A percentile compares a stretch with the other conserved stretches of the same genome.
Conservation (phyloP, 768 basidiomycete genomes). For the Termitomyces heimii region DNA sequence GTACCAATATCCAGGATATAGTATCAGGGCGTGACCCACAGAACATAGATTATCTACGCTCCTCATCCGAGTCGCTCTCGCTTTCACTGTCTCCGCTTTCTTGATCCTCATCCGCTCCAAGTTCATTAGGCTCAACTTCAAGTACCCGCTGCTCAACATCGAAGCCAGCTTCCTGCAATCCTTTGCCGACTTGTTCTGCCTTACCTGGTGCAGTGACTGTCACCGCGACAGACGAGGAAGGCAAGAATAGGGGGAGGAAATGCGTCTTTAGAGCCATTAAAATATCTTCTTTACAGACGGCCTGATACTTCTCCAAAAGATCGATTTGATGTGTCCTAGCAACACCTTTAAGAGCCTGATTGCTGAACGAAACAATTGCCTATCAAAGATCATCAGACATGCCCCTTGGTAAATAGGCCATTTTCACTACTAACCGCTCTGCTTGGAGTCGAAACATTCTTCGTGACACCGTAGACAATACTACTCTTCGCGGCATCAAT, state of each 20-base stretch:
- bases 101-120: constrained; percentile 27
- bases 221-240: constrained; percentile 70
- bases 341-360: constrained; percentile 88
- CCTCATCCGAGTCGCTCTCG: constrained; percentile 22
- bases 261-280: constrained; percentile 61
- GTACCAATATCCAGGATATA: background rate
- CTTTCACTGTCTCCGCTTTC: constrained; percentile 28
- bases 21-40: background rate
- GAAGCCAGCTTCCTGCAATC: constrained; percentile 66
- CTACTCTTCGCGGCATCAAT: constrained; percentile 91
- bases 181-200: constrained; percentile 60
- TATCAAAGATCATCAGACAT: constrained; percentile 21
- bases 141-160: constrained; percentile 68
- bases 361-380: constrained; percentile 80
- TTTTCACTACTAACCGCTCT: constrained; percentile 59
- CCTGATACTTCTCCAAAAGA: constrained; percentile 74
- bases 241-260: constrained; percentile 80
- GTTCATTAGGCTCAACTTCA: constrained; percentile 50
- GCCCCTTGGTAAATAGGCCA: background rate
- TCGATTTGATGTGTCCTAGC: constrained; percentile 67
- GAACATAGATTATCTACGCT: background rate
- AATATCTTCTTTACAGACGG: constrained; percentile 77
- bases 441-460: constrained; percentile 77
- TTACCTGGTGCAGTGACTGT: constrained; percentile 83
- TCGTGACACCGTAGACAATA: constrained; percentile 80